Conservation (phyloP, 139 green algal genomes). For the Nannochloris sp. region DNA sequence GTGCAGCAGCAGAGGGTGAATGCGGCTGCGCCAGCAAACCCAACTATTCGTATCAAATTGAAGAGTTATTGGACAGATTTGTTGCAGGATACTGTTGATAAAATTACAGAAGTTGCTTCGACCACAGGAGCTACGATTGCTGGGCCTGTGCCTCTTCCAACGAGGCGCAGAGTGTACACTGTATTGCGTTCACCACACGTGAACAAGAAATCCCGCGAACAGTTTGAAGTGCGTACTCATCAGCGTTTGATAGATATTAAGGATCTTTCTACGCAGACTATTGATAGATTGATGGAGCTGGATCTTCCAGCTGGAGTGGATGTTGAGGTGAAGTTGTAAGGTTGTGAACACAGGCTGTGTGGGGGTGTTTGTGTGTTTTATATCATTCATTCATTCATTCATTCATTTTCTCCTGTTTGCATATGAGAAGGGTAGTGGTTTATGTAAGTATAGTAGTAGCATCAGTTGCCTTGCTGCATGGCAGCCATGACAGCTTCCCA, state of each 20-base stretch:
- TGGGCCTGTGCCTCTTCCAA: conserved; percentile 66
- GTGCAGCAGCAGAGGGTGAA: background rate
- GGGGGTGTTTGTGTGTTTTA: background rate
- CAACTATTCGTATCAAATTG: conserved; percentile 67
- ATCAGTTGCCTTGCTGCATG: conserved; percentile 31
- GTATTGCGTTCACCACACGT: conserved; percentile 76
- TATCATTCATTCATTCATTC: no score
- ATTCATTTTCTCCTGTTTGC: no score
- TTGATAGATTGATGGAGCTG: conserved; percentile 75
- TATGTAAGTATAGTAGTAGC: no score
- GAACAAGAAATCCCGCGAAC: conserved; percentile 80
- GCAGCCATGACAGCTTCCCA: conserved; percentile 79
- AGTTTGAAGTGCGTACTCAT: conserved; percentile 76
- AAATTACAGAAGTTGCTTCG: conserved; percentile 51
- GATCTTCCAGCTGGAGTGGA: conserved; percentile 74
- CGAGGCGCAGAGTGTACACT: conserved; percentile 45
- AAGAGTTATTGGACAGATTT: conserved; percentile 44
- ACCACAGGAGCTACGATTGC: conserved; percentile 43
- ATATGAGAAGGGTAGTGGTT: no score
- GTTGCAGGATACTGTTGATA: conserved; percentile 36
- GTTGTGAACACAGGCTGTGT: background rate
- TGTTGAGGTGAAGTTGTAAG: conserved; percentile 56
- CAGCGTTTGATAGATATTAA: conserved; percentile 66
- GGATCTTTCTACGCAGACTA: conserved; percentile 51
- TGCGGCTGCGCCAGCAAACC: conserved; percentile 10